Evolutionary conservation across 1,139 yeast species (phyloP).

Genomic region (Yamadazyma songkhlaensis): DNA sequence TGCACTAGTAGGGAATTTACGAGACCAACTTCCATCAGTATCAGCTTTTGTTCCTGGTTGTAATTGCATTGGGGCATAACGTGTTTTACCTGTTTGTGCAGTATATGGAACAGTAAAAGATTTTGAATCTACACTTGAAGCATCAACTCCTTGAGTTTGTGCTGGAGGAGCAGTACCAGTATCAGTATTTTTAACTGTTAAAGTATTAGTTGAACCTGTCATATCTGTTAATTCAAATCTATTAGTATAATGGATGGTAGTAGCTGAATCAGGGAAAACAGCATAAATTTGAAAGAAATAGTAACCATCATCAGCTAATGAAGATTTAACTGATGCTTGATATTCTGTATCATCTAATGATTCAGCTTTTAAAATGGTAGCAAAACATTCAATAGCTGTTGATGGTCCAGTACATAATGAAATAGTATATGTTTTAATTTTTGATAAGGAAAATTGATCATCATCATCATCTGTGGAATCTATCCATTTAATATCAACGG

Average conservation of each 20-base stretch:
- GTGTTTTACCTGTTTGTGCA: conserved; percentile 66
- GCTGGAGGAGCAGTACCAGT: conserved; percentile 30
- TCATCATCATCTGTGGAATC: conserved; percentile 47
- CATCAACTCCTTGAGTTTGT: conserved; percentile 24
- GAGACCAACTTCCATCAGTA: conserved; percentile 64
- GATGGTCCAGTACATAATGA: conserved; percentile 69
- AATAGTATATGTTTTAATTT: conserved; percentile 49
- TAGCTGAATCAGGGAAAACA: conserved; percentile 38
- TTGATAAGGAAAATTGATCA: conserved; percentile 40
- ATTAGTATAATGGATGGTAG: conserved; percentile 68
- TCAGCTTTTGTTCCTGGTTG: conserved; percentile 64
- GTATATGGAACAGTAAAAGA: conserved; percentile 59
- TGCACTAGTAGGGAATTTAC: conserved; percentile 62
- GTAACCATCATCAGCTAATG: conserved; percentile 56
- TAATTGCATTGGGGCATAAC: conserved; percentile 88
- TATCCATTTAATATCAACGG: conserved; percentile 57
- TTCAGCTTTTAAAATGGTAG: conserved; percentile 21
- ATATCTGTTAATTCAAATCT: conserved; percentile 67
- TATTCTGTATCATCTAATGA: conserved; percentile 24
- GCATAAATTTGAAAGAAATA: conserved; percentile 68
- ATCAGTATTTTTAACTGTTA: conserved; percentile 22
- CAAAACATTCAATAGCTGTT: conserved; percentile 41
- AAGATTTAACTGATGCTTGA: conserved; percentile 39
- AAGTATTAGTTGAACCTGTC: conserved; percentile 53
- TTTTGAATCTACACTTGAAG: conserved; percentile 26